Base-by-base conservation (phyloP, 352 stramenopile species). In the Pythium graminicola region DNA sequence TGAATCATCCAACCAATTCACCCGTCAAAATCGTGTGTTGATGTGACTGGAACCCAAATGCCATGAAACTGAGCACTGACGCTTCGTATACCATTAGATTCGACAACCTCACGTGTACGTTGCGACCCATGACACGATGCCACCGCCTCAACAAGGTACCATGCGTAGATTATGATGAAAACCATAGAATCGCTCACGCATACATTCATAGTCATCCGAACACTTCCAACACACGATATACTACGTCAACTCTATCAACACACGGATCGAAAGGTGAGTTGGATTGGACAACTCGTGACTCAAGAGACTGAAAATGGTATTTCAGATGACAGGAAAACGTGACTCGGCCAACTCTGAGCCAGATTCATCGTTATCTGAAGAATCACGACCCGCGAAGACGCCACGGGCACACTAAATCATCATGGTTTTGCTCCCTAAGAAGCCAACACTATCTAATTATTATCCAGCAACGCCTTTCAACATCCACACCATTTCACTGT, bases 91-190 rank as follows among this genome's bases (percentile, higher is more conserved):
- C 38, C 23, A 44, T 44, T 22, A 89, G 79, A 89, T 89, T 13
- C 52, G 70, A 31, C 65, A 67, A 0, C 79, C 79, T 3, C 68
- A 71, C 35, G 57, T 54, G 40, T 90, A 86, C 50, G 51, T 83
- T 23, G 79, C 79, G 46, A 90, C 74, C 36, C 54, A 86, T 35
- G 67, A 90, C 42, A 87, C 79, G 0, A 81, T 81, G 73, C 76
- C 79, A 14, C 71, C 73, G 29, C 28, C 48, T 4, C 38, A 70
- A 19, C 79, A 88, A 86, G 73, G 79, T 86, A 63, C 19, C 28
- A 11, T n/a, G n/a, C n/a, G n/a, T n/a, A n/a, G n/a, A n/a, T n/a
- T 14, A 48, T 45, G 23, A 9, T 27, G 13, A 35, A n/a, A 2
- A 38, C 13, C 32, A 7, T 38, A n/a, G 32, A 6, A 38, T 38